Conservation (phyloP, 1,139 yeast species). For the Sugiyamaella castrensis region DNA sequence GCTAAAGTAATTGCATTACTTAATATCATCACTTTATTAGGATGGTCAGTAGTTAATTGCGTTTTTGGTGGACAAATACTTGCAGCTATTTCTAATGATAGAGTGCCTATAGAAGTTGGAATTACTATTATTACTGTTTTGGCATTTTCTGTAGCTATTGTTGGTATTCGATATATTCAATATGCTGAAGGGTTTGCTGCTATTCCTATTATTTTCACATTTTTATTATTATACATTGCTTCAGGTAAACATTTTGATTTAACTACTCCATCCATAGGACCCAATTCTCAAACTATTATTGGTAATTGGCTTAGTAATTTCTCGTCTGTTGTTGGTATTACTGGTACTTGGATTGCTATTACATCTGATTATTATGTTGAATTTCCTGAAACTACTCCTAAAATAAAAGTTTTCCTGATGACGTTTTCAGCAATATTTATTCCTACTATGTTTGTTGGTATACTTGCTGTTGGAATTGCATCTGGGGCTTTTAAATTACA, state of each 20-base stretch:
- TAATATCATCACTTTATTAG: conserved; percentile 71
- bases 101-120: conserved; percentile 68
- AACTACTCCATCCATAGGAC: conserved; percentile 42
- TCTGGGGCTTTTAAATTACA: conserved; percentile 60
- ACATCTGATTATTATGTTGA: conserved; percentile 83
- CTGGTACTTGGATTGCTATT: conserved; percentile 88
- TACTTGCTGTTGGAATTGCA: conserved; percentile 68
- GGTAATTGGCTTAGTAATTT: conserved; percentile 77
- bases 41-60: conserved; percentile 82
- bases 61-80: conserved; percentile 85
- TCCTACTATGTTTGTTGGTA: conserved; percentile 78
- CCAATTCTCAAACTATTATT: conserved; percentile 42
- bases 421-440: conserved; percentile 67
- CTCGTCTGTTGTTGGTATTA: conserved; percentile 71
- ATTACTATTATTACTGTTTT: conserved; percentile 64
- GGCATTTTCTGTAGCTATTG: conserved; percentile 64
- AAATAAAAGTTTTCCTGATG: conserved; percentile 51
- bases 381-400: conserved; percentile 72
- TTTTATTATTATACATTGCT: conserved; percentile 65
- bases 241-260: conserved; percentile 54
- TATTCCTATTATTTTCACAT: conserved; percentile 66
- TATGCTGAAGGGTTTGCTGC: conserved; percentile 67
- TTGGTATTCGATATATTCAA: conserved; percentile 70
- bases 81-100: conserved; percentile 57
- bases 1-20: conserved; percentile 69